Percentiles rank a stretch among this genome's conserved stretches.
Evolutionary conservation across 202 grass and related monocot genomes (phyloP).

Genomic region (Panicum virgatum): DNA sequence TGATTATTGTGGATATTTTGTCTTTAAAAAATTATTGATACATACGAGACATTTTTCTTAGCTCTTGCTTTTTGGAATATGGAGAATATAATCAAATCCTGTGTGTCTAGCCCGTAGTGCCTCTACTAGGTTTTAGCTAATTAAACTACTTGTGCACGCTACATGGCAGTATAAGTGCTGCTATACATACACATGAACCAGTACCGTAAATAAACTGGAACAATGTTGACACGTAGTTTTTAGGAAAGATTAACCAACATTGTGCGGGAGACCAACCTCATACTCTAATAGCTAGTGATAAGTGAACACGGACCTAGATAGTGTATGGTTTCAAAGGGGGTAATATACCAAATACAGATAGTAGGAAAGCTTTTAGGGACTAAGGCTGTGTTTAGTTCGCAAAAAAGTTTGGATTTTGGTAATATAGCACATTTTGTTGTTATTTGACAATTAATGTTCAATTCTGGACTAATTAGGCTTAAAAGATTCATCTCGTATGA

Average conservation of each 20-base stretch:
- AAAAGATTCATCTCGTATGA: too few relatives aligned
- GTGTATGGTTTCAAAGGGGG: not conserved
- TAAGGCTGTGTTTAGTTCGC: too few relatives aligned
- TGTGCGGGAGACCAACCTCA: not conserved
- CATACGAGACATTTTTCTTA: not conserved
- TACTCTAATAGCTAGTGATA: not conserved
- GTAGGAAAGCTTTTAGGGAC: conserved; percentile 5
- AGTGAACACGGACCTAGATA: conserved; percentile 15
- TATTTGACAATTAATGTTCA: too few relatives aligned
- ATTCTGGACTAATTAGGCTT: too few relatives aligned
- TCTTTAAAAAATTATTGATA: not conserved
- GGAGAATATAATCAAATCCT: conserved; percentile 42
- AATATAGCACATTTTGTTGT: too few relatives aligned
- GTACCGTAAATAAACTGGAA: not conserved
- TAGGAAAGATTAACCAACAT: not conserved
- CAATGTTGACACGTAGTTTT: not conserved
- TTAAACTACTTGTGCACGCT: not conserved
- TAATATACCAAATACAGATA: not conserved
- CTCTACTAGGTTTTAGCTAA: conserved; percentile 21
- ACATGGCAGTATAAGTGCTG: not conserved
- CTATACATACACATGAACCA: not conserved
- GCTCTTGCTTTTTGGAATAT: conserved; percentile 36
- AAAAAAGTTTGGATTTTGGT: too few relatives aligned
- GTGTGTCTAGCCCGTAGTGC: conserved; percentile 1
- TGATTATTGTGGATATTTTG: not conserved